Evolutionary conservation across 1,284 basidiomycete species (phyloP).

Genomic region (Heterobasidion parviporum): DNA sequence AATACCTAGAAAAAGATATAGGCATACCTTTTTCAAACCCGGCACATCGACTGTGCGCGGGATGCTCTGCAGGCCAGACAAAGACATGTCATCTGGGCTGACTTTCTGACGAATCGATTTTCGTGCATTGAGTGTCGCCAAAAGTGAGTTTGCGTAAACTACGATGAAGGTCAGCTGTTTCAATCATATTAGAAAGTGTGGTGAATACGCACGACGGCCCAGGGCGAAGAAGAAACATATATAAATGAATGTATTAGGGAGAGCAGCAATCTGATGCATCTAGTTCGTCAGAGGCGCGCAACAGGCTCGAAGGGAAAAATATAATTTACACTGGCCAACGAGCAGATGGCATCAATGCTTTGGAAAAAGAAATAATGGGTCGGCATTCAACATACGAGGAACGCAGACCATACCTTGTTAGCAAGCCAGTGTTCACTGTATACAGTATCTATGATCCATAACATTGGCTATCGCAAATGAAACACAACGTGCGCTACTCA

Average conservation of each 20-base stretch:
- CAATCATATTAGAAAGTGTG: neutral
- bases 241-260: constrained; percentile 43
- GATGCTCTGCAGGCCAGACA: constrained; percentile 34
- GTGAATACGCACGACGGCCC: constrained; percentile 34
- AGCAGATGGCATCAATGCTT: constrained; percentile 43
- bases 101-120: constrained; percentile 35
- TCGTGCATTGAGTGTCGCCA: constrained; percentile 48
- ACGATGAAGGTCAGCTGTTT: constrained; percentile 4
- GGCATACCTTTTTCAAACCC: neutral
- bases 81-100: constrained; percentile 35
- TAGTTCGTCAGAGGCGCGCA: too few species aligned
- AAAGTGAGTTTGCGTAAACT: constrained; percentile 50
- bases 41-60: constrained; percentile 5
- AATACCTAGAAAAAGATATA: neutral
- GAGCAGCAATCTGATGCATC: constrained; percentile 32
- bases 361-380: neutral
- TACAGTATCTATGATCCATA: constrained; percentile 35
- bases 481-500: constrained; percentile 13
- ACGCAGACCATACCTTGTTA: constrained; percentile 26
- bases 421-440: constrained; percentile 45
- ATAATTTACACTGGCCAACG: constrained; percentile 32
- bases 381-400: neutral
- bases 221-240: constrained; percentile 51
- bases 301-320: neutral
- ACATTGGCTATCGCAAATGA: neutral